Conservation (phyloP, 768 basidiomycete genomes). For the Lentinula boryana region DNA sequence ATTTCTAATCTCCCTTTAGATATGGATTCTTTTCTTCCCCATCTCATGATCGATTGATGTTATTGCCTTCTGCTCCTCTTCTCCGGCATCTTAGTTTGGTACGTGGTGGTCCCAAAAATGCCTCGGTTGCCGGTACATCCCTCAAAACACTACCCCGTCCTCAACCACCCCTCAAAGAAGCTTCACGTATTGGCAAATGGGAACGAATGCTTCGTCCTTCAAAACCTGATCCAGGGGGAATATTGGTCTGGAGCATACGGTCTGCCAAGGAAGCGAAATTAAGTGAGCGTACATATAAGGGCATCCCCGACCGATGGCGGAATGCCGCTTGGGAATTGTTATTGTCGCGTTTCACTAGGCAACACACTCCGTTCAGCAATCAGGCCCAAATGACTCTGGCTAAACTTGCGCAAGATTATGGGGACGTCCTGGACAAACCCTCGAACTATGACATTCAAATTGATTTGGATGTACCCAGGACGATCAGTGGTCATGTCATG, state of each 20-base stretch:
- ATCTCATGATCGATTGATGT: conserved; percentile 80
- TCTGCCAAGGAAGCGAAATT: conserved; percentile 62
- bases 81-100: conserved; percentile 49
- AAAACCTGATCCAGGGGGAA: conserved; percentile 64
- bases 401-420: conserved; percentile 43
- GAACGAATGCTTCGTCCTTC: conserved; percentile 78
- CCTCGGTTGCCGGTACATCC: conserved; percentile 39
- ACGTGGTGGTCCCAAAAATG: conserved; percentile 37
- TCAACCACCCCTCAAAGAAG: conserved; percentile 55
- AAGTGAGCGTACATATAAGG: conserved; percentile 81
- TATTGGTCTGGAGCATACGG: conserved; percentile 65
- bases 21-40: conserved; percentile 87
- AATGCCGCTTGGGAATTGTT: conserved; percentile 87
- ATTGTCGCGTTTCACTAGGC: conserved; percentile 48
- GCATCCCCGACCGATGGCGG: conserved; percentile 95
- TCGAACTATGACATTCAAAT: conserved; percentile 95
- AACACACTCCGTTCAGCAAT: conserved; percentile 25
- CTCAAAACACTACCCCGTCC: conserved; percentile 43
- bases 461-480: conserved; percentile 94
- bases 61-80: conserved; percentile 58
- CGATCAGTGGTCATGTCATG: conserved; percentile 90
- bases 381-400: conserved; percentile 26
- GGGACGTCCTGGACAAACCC: conserved; percentile 66
- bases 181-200: conserved; percentile 84
- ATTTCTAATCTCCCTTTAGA: conserved; percentile 30